Percentiles rank a stretch among this genome's conserved stretches.
Conservation (phyloP, 2,329 filamentous ascomycete genomes). For the Cladorrhinum sp. region DNA sequence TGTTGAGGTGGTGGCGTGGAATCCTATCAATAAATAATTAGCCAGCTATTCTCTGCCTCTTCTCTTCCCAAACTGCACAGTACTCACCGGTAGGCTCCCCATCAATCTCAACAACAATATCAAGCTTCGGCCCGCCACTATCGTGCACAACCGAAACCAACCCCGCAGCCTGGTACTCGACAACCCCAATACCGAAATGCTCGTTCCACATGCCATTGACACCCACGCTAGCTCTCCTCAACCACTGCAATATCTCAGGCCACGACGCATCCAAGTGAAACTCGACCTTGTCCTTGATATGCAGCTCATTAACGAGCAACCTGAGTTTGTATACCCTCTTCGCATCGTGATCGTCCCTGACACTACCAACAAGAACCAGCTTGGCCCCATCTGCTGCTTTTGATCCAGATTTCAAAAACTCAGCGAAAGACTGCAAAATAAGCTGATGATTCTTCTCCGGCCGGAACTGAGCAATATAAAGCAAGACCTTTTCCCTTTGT, state of each 20-base stretch:
- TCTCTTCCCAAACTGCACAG: too few species aligned
- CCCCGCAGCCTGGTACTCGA: slow-evolving; percentile 95
- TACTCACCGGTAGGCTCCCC: slow-evolving; percentile 73
- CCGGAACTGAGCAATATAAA: slow-evolving; percentile 97
- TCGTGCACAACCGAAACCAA: slow-evolving; percentile 91
- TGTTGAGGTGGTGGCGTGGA: slow-evolving; percentile 72
- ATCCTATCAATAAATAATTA: slow-evolving; percentile 58
- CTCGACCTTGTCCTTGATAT: slow-evolving; percentile 77
- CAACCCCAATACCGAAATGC: slow-evolving; percentile 96
- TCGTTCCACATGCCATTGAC: slow-evolving; percentile 99
- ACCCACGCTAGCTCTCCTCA: slow-evolving; percentile 74
- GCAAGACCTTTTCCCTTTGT: slow-evolving; percentile 65
- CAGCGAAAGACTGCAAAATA: slow-evolving; percentile 78
- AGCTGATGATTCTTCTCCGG: slow-evolving; percentile 95
- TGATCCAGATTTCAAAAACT: slow-evolving; percentile 60
- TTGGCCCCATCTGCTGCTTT: slow-evolving; percentile 55
- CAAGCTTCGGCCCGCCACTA: slow-evolving; percentile 86
- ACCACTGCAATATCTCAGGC: slow-evolving; percentile 78
- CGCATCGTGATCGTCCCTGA: slow-evolving; percentile 78
- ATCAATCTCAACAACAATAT: slow-evolving; percentile 82
- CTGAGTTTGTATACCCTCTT: slow-evolving; percentile 85
- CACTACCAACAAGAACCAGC: slow-evolving; percentile 84
- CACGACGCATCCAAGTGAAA: slow-evolving; percentile 90
- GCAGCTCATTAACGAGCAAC: slow-evolving; percentile 79
- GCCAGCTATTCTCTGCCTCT: too few species aligned